Base-by-base conservation (phyloP, 768 basidiomycete genomes). In the Dentipellis sp. region DNA sequence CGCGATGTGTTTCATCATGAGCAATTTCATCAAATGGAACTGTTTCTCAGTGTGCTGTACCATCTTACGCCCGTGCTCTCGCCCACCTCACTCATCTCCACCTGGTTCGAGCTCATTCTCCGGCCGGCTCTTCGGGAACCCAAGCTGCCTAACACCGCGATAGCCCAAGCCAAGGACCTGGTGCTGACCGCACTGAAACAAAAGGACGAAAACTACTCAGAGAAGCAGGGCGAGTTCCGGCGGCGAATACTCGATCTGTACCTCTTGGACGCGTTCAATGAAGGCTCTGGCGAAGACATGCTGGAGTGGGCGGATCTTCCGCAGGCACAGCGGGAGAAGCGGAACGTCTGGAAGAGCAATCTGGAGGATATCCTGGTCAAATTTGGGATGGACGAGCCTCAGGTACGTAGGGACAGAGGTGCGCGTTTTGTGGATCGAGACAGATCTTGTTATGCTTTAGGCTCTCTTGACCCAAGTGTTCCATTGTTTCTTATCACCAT, bases 61-160 rank as follows among this genome's bases (percentile, higher is more conserved):
- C 81, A 81, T 61, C 75, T 91, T 23, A 72, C 74, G 10, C 78
- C 83, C 11, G 73, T 87, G 29, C 71, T 90, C 7, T 74, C 86
- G 2, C 71, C 85, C 8, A 75, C 75, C 6, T 86, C 86, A 22
- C 73, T 91, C 54, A 84, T 90, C 56, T 83, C 83, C 1, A 76
- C 75, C 23, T 92, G 91, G 91, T 92, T 89, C 67, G 88, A 92
- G 66, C 76, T 87, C 36, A 75, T 88, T 23, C 74, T 92, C 2
- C 83, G 90, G 36, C 85, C 87, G 22, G 86, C 88, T 29, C 74
- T 92, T 54, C 83, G 87, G 50, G 84, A 90, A 66, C 83, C 88
- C 38, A 82, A 76, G 60, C 71, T 92, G 17, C 74, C 86, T 2
- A 78, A 76, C 0, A 61, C 71, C 21, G 76, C 84, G 5, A 74